Base-by-base conservation (phyloP, 2,329 filamentous ascomycete genomes). In the Ceratocystis eucalypticola region DNA sequence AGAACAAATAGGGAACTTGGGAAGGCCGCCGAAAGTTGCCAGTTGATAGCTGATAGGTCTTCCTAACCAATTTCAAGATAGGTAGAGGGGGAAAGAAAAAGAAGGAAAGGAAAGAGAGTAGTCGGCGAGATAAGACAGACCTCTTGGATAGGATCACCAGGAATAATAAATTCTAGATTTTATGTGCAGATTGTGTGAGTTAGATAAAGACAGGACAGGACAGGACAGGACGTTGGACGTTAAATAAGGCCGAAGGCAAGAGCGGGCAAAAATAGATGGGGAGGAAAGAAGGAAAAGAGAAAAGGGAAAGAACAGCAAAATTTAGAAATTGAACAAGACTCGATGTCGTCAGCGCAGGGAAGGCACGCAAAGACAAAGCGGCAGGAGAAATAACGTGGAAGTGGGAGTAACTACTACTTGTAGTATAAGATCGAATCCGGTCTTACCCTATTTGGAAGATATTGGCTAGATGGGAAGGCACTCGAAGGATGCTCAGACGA, bases 351-450 rank as follows among this genome's bases (percentile, higher is more conserved):
- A 57, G n/a, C 53, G 7, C 53, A 57, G 30, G 25, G 53, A 57
- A 57, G 53, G 53, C 17, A 33, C 53, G n/a, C 25, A 57, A 57
- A 57, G 53, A 57, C 53, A 57, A 30, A 30, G 3, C 53, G 53
- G 53, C 53, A 37, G 53, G 53, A 57, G 53, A 12, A 57, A 57
- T 37, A 57, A 57, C 53, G 53, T 57, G 53, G 53, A 57, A 57
- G 53, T 57, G 53, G n/a, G 53, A 57, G 53, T 28, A 57, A 57
- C 53, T 57, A 17, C 53, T 57, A 15, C 53, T 57, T 57, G 53
- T 57, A 57, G 53, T 57, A 57, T 57, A 57, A 33, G 53, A 57
- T 57, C 25, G 25, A 57, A 5, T 57, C 53, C 25, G 25, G 53
- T 33, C 53, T 57, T 57, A 57, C 53, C 53, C 25, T 30, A 57